Evolutionary conservation across 352 stramenopile genomes (phyloP), one percentile per base, ranked within the genome.

Genomic region (Phytophthora litchii): DNA sequence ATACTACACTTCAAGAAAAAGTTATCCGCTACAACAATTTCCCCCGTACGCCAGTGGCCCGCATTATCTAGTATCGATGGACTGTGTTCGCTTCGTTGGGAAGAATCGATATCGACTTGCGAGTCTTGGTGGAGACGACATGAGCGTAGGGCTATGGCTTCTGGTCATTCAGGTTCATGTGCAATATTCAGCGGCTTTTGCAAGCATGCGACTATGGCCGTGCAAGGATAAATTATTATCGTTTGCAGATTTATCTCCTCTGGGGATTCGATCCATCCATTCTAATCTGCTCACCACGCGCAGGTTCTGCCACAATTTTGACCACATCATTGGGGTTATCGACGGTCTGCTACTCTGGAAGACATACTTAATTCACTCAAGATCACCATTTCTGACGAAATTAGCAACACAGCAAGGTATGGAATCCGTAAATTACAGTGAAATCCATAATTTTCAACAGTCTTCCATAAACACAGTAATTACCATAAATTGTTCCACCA

Each of bases 81-180:
- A 84, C 49, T 82, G 71, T 13, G 70, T 72, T 8, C 34, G 66
- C 20, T 85, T 79, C 35, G 70, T 85, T 17, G 59, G 55, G 4
- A 49, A 54, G 11, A 85, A 85, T 34, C 37, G 56, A 2, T 49
- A 37, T 49, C 62, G 37, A 9, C 23, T 80, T n/a, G 50, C 36
- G 13, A 65, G 52, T 32, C 23, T 86, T 2, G 67, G 63, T 5
- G 56, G 46, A 8, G 79, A 91, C 27, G 79, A 91, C 50, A 78
- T 82, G 3, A 80, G 74, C 1, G 51, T 91, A 20, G 73, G 72
- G 7, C 52, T 83, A 6, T 91, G 80, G 80, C 52, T 88, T 46
- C 47, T 85, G 16, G 52, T 38, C 1, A 72, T 88, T 23, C 69
- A 86, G 41, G 79, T 91, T 14, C 69, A 74, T 42, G 36, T 78